Evolutionary conservation across 225 moss, liverwort and hornwort species (phyloP).

Genomic region (Thuidium tamariscinum): DNA sequence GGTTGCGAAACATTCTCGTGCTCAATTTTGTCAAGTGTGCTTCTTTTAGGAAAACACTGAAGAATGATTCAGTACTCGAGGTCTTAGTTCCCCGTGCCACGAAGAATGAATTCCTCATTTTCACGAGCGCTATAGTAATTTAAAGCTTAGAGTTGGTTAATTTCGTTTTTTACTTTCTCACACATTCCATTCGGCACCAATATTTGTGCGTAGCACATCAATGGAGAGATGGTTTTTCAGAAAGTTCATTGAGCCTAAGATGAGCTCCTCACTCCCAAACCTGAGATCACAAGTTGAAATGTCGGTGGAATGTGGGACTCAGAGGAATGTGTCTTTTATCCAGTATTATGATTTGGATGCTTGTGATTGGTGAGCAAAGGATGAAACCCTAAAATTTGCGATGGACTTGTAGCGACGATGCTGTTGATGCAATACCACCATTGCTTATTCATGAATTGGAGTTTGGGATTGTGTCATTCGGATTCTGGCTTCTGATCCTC

Average conservation of each 20-base stretch:
- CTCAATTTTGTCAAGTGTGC: neutral
- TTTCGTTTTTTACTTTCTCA: neutral
- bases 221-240: neutral
- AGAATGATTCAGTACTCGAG: neutral
- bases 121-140: neutral
- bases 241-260: neutral
- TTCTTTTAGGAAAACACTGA: neutral
- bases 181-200: neutral
- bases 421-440: neutral
- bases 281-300: neutral
- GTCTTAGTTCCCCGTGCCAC: neutral
- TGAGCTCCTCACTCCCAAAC: neutral
- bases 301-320: neutral
- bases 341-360: neutral
- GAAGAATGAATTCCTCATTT: neutral
- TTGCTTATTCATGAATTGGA: neutral
- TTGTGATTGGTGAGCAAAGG: neutral
- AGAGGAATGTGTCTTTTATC: neutral
- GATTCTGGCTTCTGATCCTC: neutral
- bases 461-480: neutral
- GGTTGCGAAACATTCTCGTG: neutral
- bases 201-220: neutral
- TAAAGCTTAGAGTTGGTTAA: neutral
- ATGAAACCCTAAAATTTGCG: neutral
- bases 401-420: neutral